phyloP scores from a whole-genome alignment of 768 basidiomycete genomes.

The Trametes elegans region DNA sequence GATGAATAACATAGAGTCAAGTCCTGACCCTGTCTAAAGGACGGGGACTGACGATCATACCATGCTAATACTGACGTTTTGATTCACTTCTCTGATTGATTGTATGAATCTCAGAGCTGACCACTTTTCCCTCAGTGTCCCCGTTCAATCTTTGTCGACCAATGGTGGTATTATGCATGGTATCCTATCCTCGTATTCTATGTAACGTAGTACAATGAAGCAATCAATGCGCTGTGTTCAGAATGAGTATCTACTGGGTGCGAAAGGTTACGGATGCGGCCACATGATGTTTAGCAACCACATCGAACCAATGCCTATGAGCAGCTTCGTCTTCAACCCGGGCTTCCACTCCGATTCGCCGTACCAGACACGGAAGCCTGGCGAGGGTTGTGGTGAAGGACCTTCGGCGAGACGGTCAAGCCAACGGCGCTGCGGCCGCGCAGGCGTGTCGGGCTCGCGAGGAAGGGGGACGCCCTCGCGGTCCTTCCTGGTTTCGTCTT shows the following conservation, averaged over 20 bases:
- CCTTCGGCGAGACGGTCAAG: conserved; percentile 48
- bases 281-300: conserved; percentile 69
- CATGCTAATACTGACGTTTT: conserved; percentile 84
- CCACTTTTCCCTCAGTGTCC: not conserved
- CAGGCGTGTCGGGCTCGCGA: conserved; percentile 40
- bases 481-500: conserved; percentile 20
- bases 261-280: conserved; percentile 31
- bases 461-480: conserved; percentile 31
- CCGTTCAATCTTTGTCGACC: not conserved
- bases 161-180: not conserved
- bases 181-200: not conserved
- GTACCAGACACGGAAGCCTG: conserved; percentile 33
- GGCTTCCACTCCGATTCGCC: conserved; percentile 32
- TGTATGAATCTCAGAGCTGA: not conserved
- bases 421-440: conserved; percentile 43
- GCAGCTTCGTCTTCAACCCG: conserved; percentile 44
- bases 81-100: conserved; percentile 24
- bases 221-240: not conserved
- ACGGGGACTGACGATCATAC: conserved; percentile 69
- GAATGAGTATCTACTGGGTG: not conserved
- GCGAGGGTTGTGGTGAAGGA: conserved; percentile 18
- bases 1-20: conserved; percentile 89
- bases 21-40: conserved; percentile 79
- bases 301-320: conserved; percentile 44
- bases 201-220: not conserved